A percentile compares a stretch with the other conserved stretches of the same genome.
Conservation (phyloP, 23 red algal species). For the Pyropia haitanensis region DNA sequence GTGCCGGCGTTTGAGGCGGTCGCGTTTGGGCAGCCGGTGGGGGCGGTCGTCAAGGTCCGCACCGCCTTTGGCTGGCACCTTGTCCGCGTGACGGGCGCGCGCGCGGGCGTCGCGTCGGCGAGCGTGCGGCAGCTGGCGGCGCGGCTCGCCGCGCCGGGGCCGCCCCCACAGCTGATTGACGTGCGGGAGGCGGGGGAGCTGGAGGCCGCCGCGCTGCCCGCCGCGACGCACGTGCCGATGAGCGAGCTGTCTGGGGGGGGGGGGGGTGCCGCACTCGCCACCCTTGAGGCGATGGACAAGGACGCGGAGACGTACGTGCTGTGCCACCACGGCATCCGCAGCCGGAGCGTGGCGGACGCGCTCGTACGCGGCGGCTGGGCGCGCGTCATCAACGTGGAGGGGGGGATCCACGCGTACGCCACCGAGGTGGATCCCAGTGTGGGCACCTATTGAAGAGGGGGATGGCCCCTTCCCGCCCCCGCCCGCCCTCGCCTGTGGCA, state of each 20-base stretch:
- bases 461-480: too few relatives aligned
- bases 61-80: slow-evolving; percentile 94
- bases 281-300: slow-evolving; percentile 69
- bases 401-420: slow-evolving; percentile 89
- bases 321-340: slow-evolving; percentile 93
- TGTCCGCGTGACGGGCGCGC: slow-evolving; percentile 62
- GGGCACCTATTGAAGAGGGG: slow-evolving; percentile 29
- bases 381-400: slow-evolving; percentile 73
- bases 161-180: slow-evolving; percentile 40
- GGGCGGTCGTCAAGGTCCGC: slow-evolving; percentile 62
- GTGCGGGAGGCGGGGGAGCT: slow-evolving; percentile 67
- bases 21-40: slow-evolving; percentile 38
- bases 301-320: slow-evolving; percentile 80
- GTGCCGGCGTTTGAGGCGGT: slow-evolving; percentile 83
- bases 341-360: slow-evolving; percentile 70
- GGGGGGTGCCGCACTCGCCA: slow-evolving; percentile 14
- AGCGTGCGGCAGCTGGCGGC: slow-evolving; percentile 57
- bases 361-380: slow-evolving; percentile 71
- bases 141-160: slow-evolving; percentile 5
- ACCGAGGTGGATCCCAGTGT: slow-evolving; percentile 35
- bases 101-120: slow-evolving; percentile 36
- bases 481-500: too few relatives aligned
- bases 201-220: slow-evolving; percentile 32
- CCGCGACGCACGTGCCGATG: slow-evolving; percentile 55
- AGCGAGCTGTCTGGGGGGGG: slow-evolving; percentile 20